Evolutionary conservation across 1,284 basidiomycete species (phyloP), one percentile per base, ranked within the genome.

Genomic region (Sparassis latifolia): DNA sequence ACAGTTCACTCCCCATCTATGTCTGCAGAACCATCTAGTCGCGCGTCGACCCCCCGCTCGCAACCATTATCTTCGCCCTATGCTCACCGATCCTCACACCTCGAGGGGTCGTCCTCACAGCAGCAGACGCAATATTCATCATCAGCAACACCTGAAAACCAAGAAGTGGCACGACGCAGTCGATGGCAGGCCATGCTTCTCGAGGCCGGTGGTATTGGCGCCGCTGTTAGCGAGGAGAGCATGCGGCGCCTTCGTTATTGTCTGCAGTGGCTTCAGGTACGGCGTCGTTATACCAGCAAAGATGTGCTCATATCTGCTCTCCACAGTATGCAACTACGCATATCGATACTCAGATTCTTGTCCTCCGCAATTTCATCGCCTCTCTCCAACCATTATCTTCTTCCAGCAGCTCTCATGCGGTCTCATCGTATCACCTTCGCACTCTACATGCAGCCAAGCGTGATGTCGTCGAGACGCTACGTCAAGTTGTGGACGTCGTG

Each of bases 151-250:
- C 48, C 57, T 31, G 62, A 67, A n/a, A 62, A 57, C 46, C 67
- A 69, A 48, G 66, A 70, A 56, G 76, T 86, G 2, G 78, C 76
- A 20, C 80, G 77, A 52, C 74, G 88, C 30, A 86, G 86, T 61
- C 73, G 88, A 44, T 93, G 90, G 91, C 89, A 92, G 56, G 79
- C 84, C 0, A 79, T 95, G 49, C 70, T 96, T 37, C 75, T 89
- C 20, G 92, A 94, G 66, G 92, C 92, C 1, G 91, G 92, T n/a
- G 92, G 92, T 0, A 76, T 96, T 33, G 82, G 90, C 51, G 89
- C 89, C 0, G 92, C 92, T 2, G 76, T 94, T 49, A 92, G 89
- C 65, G 89, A 93, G 57, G 92, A 95, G 67, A 92, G 86, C 62
- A 90, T 95, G 87, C 78, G 89, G 55, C 77, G 86, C 48, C 69